phyloP scores from a whole-genome alignment of 495 filamentous ascomycete species.

The Penicillium daleae region DNA sequence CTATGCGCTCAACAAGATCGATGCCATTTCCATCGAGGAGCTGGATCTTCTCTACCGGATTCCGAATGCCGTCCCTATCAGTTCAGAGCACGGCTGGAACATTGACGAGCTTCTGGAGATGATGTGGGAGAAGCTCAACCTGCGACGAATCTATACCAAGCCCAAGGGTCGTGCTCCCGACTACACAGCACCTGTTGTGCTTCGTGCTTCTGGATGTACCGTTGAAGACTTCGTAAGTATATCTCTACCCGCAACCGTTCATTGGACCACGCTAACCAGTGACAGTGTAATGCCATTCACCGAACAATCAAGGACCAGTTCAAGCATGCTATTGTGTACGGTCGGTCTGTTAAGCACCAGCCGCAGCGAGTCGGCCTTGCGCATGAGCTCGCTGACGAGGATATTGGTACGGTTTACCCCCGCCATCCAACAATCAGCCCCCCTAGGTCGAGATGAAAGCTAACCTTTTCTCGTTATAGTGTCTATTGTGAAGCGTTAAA shows the following conservation, averaged over 20 bases:
- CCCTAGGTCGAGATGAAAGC: background rate
- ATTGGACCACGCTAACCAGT: constrained; percentile 30
- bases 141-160: constrained; percentile 95
- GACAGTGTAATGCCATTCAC: constrained; percentile 93
- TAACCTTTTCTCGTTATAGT: constrained; percentile 56
- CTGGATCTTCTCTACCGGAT: constrained; percentile 95
- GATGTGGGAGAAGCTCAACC: constrained; percentile 97
- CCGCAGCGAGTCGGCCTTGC: constrained; percentile 91
- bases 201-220: constrained; percentile 78
- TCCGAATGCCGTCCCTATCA: constrained; percentile 94
- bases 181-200: constrained; percentile 88
- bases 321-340: constrained; percentile 93
- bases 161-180: constrained; percentile 95
- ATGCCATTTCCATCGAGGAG: constrained; percentile 96
- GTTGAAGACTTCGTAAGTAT: constrained; percentile 94
- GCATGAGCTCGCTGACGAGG: constrained; percentile 93
- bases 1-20: constrained; percentile 99
- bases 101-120: constrained; percentile 93
- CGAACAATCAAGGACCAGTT: constrained; percentile 95
- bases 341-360: constrained; percentile 97
- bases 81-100: constrained; percentile 98
- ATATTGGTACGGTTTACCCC: constrained; percentile 76
- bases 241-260: background rate
- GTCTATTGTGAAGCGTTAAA: constrained; percentile 92
- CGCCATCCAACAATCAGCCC: background rate